Conservation (phyloP, 768 basidiomycete genomes). For the Gelatoporia subvermispora region DNA sequence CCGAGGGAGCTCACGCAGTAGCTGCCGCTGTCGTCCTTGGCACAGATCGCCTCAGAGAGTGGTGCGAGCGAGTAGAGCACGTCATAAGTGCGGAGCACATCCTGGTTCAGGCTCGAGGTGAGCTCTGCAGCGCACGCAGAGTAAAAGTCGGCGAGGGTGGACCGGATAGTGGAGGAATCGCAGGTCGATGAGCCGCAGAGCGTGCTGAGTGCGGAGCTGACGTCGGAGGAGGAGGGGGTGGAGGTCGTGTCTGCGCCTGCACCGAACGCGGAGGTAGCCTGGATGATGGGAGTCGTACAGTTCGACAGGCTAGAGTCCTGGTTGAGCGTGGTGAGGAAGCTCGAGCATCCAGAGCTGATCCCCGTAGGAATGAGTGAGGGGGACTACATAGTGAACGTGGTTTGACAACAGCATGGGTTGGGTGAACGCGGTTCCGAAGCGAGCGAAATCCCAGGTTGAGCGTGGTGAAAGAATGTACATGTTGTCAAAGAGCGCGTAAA, state of each 20-base stretch:
- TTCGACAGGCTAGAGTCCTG: conserved; percentile 45
- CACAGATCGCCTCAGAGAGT: conserved; percentile 62
- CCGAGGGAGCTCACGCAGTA: conserved; percentile 63
- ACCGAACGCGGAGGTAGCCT: conserved; percentile 51
- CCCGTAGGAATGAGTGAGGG: conserved; percentile 58
- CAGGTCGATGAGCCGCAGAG: conserved; percentile 57
- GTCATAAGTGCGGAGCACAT: conserved; percentile 72
- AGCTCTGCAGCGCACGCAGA: conserved; percentile 69
- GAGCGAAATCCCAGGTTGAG: background rate
- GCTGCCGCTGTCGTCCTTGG: conserved; percentile 63
- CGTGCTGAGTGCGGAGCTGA: conserved; percentile 46
- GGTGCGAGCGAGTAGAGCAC: conserved; percentile 69
- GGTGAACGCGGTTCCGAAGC: no score
- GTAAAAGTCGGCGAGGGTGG: conserved; percentile 65
- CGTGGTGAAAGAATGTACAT: no score
- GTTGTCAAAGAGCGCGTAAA: no score
- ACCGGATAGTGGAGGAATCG: conserved; percentile 51
- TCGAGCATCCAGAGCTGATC: conserved; percentile 49
- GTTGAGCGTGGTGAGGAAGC: conserved; percentile 64
- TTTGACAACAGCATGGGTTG: conserved; percentile 1
- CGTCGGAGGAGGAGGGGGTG: conserved; percentile 27
- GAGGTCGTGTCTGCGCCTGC: conserved; percentile 39
- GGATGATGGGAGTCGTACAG: conserved; percentile 62
- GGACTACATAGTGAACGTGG: conserved; percentile 31
- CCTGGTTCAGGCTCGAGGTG: conserved; percentile 37